phyloP scores from a whole-genome alignment of 495 filamentous ascomycete species.

The Hyaloscypha variabilis region DNA sequence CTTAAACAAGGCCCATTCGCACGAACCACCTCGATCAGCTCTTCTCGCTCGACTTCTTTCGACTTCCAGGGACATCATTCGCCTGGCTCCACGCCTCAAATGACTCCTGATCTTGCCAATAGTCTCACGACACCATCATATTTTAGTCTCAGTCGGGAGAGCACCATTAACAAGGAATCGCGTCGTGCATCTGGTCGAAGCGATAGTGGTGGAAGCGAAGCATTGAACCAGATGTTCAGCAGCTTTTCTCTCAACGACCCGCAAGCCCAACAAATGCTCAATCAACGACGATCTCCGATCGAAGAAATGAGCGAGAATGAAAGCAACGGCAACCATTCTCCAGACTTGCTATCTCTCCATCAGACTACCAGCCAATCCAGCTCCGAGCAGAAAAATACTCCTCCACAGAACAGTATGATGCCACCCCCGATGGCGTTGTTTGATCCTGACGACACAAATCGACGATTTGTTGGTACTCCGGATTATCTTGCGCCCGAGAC shows the following conservation, averaged over 20 bases:
- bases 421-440: conserved; percentile 96
- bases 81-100: conserved; percentile 80
- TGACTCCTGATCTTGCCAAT: conserved; percentile 74
- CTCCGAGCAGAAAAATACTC: conserved; percentile 50
- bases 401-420: conserved; percentile 79
- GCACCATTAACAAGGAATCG: conserved; percentile 69
- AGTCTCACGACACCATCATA: conserved; percentile 86
- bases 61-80: conserved; percentile 82
- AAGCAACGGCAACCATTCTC: conserved; percentile 60
- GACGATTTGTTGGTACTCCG: conserved; percentile 94
- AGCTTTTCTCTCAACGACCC: conserved; percentile 78
- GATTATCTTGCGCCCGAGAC: conserved; percentile 98
- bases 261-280: conserved; percentile 34
- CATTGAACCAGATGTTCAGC: conserved; percentile 79
- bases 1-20: conserved; percentile 91
- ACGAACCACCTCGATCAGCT: conserved; percentile 80
- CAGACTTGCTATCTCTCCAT: conserved; percentile 67
- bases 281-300: conserved; percentile 50
- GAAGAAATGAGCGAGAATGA: conserved; percentile 69
- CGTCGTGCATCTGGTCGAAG: conserved; percentile 86
- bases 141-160: conserved; percentile 77
- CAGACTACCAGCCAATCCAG: conserved; percentile 58
- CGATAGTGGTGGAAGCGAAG: conserved; percentile 89
- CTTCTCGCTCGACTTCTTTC: conserved; percentile 94
- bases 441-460: conserved; percentile 90